A percentile compares a stretch with the other conserved stretches of the same genome.
Evolutionary conservation across 2,329 filamentous ascomycete genomes (phyloP).

Genomic region (Paracamarosporium sp.): DNA sequence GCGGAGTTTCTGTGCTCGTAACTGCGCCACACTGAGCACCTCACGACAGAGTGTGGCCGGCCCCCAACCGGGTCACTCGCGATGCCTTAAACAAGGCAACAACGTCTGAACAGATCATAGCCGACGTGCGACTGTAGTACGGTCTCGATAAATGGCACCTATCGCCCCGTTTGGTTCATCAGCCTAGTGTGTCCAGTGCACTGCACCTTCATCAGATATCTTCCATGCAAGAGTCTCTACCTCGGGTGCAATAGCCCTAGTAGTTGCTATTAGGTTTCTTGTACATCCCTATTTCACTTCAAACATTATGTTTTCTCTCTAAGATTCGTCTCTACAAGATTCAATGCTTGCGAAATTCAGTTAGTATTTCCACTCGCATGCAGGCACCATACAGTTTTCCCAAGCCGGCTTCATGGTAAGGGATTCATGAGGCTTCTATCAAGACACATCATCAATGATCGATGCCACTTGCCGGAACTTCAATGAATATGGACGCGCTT

Average conservation of each 20-base stretch:
- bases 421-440: background rate
- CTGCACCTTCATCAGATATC: background rate
- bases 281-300: too few species aligned
- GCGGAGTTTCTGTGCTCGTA: background rate
- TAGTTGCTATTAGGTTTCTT: too few species aligned
- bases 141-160: background rate
- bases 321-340: too few species aligned
- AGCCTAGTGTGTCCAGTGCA: background rate
- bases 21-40: slow-evolving; percentile 1
- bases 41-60: background rate
- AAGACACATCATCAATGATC: background rate
- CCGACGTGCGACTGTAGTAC: background rate
- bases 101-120: background rate
- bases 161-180: background rate
- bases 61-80: background rate
- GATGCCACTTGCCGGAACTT: background rate
- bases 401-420: background rate
- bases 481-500: slow-evolving; percentile 2
- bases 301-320: too few species aligned
- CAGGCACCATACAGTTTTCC: background rate
- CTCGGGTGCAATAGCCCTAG: too few species aligned
- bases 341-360: background rate
- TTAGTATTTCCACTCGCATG: background rate
- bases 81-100: slow-evolving; percentile 7
- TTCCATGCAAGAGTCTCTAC: background rate